These are phyloP conservation scores for Alternaria gansuensis DNA, from an alignment of 2,329 filamentous ascomycete genomes.

Conservation along the genomic window DNA sequence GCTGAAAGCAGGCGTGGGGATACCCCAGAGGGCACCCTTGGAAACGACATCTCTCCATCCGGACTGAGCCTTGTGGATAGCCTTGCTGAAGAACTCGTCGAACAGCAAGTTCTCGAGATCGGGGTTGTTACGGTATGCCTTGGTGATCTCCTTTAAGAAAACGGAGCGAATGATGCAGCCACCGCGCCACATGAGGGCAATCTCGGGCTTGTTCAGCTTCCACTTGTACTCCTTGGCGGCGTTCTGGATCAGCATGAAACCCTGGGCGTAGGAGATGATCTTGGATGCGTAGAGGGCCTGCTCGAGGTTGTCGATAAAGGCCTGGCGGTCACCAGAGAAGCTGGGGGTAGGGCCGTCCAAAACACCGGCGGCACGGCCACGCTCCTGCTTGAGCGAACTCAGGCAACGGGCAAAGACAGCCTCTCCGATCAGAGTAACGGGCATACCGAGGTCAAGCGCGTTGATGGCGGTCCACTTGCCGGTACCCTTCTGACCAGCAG, in stretches of 20 bases:
- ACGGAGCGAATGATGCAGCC: conserved; percentile 99
- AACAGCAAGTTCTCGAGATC: conserved; percentile 98
- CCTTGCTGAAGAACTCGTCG: conserved; percentile 99
- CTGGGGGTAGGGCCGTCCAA: conserved; percentile 79
- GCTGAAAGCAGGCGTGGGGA: conserved; percentile 95
- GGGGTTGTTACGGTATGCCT: conserved; percentile 87
- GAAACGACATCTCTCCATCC: conserved; percentile 71
- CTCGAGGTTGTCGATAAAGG: conserved; percentile 96
- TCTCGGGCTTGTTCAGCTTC: conserved; percentile 99
- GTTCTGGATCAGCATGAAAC: conserved; percentile 99
- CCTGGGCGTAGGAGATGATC: conserved; percentile 99
- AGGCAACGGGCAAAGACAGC: conserved; percentile 94
- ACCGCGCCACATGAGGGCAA: conserved; percentile 99
- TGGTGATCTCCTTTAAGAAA: conserved; percentile 99
- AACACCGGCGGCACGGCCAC: conserved; percentile 78
- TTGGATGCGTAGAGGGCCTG: conserved; percentile 99
- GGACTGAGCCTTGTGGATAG: conserved; percentile 91
- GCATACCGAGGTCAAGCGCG: conserved; percentile 97
- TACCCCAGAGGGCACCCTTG: conserved; percentile 92
- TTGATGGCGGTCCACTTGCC: conserved; percentile 99
- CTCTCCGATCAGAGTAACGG: conserved; percentile 97
- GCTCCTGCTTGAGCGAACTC: conserved; percentile 93
- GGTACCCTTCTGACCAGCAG: conserved; percentile 98
- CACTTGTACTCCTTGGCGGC: conserved; percentile 94
- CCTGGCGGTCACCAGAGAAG: conserved; percentile 89